Conservation (phyloP, 495 filamentous ascomycete genomes). For the Haplographium delicatum region DNA sequence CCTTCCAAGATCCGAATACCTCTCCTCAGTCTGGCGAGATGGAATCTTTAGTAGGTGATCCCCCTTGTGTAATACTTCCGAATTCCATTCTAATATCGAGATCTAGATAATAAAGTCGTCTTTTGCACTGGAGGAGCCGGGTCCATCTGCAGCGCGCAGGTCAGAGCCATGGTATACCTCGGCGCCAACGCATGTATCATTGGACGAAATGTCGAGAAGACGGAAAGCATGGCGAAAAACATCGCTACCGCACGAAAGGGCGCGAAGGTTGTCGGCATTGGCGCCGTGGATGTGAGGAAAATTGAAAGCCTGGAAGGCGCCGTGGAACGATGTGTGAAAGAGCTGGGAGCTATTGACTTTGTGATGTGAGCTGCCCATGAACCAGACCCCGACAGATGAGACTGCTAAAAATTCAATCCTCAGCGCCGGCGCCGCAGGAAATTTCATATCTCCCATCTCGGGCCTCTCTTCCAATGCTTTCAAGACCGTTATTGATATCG, state of each 20-base stretch:
- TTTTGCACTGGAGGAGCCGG: slow-evolving; percentile 95
- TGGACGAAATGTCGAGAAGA: slow-evolving; percentile 87
- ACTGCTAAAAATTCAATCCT: slow-evolving; percentile 14
- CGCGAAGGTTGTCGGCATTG: slow-evolving; percentile 79
- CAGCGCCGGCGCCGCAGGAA: slow-evolving; percentile 93
- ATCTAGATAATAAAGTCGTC: slow-evolving; percentile 75
- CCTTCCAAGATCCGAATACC: slow-evolving; percentile 62
- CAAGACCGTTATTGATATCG: slow-evolving; percentile 94
- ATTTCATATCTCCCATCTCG: slow-evolving; percentile 86
- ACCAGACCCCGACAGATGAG: background rate
- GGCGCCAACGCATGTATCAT: slow-evolving; percentile 93
- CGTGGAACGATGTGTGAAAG: slow-evolving; percentile 68
- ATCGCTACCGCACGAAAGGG: slow-evolving; percentile 74
- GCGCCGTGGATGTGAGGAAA: slow-evolving; percentile 73
- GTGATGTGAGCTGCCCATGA: slow-evolving; percentile 60
- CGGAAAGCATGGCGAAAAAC: slow-evolving; percentile 68
- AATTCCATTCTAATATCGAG: slow-evolving; percentile 4
- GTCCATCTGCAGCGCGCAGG: slow-evolving; percentile 89
- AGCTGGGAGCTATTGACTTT: slow-evolving; percentile 84
- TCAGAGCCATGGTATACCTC: slow-evolving; percentile 82
- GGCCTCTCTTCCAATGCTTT: slow-evolving; percentile 83
- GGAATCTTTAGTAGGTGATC: slow-evolving; percentile 68
- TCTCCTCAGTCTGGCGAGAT: slow-evolving; percentile 79
- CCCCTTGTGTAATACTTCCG: background rate
- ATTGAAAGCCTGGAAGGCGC: slow-evolving; percentile 52